phyloP scores from a whole-genome alignment of 2,329 filamentous ascomycete genomes.

The Huntiella savannae region DNA sequence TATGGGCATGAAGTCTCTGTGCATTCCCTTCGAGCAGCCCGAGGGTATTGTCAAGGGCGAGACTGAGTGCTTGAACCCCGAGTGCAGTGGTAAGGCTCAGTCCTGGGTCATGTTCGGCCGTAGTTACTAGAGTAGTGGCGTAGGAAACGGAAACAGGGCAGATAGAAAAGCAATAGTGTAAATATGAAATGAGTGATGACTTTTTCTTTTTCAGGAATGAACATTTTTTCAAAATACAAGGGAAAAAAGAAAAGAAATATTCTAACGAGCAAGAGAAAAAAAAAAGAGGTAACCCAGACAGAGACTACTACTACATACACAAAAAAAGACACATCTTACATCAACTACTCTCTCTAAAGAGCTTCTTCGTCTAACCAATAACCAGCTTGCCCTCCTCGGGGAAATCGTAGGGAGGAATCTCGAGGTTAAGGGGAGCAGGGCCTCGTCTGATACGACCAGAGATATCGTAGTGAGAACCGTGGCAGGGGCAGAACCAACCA shows the following conservation, averaged over 20 bases:
- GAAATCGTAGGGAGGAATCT: conserved; percentile 86
- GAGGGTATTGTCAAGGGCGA: conserved; percentile 57
- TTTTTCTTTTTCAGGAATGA: not conserved
- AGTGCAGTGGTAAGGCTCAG: conserved; percentile 58
- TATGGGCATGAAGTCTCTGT: conserved; percentile 52
- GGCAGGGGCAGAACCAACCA: conserved; percentile 99
- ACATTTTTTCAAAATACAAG: not conserved
- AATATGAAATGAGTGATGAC: not conserved
- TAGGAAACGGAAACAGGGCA: not conserved
- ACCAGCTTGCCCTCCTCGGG: conserved; percentile 71
- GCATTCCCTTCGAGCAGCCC: conserved; percentile 67
- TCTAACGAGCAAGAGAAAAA: not conserved
- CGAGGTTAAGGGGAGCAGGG: conserved; percentile 90
- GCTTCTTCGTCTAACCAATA: conserved; percentile 55
- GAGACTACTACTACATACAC: not conserved
- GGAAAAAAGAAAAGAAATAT: not conserved
- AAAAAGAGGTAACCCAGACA: no score
- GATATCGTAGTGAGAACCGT: conserved; percentile 99
- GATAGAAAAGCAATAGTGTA: not conserved
- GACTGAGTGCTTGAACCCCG: conserved; percentile 83
- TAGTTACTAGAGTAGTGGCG: conserved; percentile 30
- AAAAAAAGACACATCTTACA: not conserved
- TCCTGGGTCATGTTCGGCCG: conserved; percentile 87
- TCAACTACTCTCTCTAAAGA: not conserved
- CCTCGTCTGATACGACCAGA: conserved; percentile 96